Percentiles rank a stretch among this genome's conserved stretches.
phyloP scores from a whole-genome alignment of 1,284 basidiomycete genomes.

The Pascua guehoae region DNA sequence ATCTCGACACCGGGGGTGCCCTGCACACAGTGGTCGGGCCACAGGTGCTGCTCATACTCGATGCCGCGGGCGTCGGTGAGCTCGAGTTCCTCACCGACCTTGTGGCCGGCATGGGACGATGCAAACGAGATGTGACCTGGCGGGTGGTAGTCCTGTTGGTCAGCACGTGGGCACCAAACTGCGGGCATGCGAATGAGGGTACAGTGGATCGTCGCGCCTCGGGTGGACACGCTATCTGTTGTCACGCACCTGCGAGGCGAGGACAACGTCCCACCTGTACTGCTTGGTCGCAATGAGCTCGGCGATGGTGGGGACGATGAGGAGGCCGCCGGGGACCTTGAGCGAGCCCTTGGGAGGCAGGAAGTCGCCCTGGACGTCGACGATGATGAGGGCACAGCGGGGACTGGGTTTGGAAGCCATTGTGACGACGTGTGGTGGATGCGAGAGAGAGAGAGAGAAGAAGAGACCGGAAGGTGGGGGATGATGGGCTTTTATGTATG shows the following conservation, averaged over 20 bases:
- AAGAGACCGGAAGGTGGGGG: not conserved
- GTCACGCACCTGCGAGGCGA: constrained; percentile 52
- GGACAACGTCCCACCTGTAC: constrained; percentile 54
- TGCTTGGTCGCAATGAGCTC: constrained; percentile 52
- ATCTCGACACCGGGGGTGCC: constrained; percentile 39
- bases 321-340: constrained; percentile 54
- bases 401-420: constrained; percentile 19
- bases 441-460: not conserved
- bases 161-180: not conserved
- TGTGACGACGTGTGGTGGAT: not conserved
- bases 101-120: constrained; percentile 51
- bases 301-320: constrained; percentile 54
- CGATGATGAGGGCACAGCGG: constrained; percentile 53
- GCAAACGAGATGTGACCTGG: constrained; percentile 62
- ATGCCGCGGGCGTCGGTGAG: constrained; percentile 42
- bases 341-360: constrained; percentile 60
- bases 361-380: constrained; percentile 65
- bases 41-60: constrained; percentile 49
- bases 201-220: not conserved
- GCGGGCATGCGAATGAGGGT: not conserved
- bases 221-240: not conserved
- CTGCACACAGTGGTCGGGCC: constrained; percentile 58
- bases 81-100: constrained; percentile 51
- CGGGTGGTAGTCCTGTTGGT: constrained; percentile 55
- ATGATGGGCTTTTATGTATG: not conserved